Evolutionary conservation across 78 protist genomes (phyloP).

Genomic region (Planoprotostelium fungivorum): DNA sequence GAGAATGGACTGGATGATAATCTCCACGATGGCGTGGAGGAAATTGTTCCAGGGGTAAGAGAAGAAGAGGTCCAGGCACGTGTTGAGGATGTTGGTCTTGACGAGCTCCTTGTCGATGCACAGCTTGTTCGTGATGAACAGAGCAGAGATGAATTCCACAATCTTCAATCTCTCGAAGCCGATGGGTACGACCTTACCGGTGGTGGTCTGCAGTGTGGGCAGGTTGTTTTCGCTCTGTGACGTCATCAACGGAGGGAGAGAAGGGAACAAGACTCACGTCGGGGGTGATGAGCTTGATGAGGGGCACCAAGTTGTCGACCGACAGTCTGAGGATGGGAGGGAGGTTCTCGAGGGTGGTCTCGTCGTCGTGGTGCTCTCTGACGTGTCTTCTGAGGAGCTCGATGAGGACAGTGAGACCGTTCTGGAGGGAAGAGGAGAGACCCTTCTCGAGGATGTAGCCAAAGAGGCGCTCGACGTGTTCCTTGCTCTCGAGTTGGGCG

Average conservation of each 20-base stretch:
- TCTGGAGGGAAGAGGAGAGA: conserved; percentile 28
- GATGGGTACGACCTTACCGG: conserved; percentile 52
- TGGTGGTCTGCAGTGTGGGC: conserved; percentile 21
- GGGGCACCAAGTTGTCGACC: not conserved
- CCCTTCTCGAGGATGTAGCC: conserved; percentile 35
- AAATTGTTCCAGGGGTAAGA: conserved; percentile 58
- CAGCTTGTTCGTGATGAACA: conserved; percentile 56
- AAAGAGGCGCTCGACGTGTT: conserved; percentile 38
- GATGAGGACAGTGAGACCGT: conserved; percentile 60
- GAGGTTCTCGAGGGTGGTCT: not conserved
- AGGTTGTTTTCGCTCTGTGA: not conserved
- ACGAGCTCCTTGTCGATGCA: conserved; percentile 59
- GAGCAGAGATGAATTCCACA: conserved; percentile 57
- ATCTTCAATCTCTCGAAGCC: conserved; percentile 60
- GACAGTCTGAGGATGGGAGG: not conserved
- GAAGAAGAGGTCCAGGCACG: conserved; percentile 60
- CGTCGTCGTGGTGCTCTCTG: not conserved
- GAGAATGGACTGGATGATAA: conserved; percentile 48
- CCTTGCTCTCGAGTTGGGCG: conserved; percentile 43
- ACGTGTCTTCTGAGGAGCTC: conserved; percentile 52
- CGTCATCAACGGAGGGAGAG: not conserved
- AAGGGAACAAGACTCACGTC: not conserved
- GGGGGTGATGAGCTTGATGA: not conserved
- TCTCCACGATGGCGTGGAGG: conserved; percentile 49
- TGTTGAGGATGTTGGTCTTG: conserved; percentile 33